Evolutionary conservation across 2,329 filamentous ascomycete genomes (phyloP).

Genomic region (Cladosporium sp.): DNA sequence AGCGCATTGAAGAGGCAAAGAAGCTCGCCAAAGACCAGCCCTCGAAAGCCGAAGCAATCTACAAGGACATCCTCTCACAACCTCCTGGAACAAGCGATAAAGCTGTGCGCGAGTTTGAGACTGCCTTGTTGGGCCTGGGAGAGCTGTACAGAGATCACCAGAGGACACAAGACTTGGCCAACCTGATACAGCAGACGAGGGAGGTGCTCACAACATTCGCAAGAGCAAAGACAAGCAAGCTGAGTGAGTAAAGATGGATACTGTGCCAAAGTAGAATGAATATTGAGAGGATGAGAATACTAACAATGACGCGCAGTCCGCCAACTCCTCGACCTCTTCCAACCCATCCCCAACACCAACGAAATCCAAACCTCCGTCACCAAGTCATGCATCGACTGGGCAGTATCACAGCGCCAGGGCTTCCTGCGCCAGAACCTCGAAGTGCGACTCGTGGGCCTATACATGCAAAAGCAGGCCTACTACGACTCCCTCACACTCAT

Average conservation of each 20-base stretch:
- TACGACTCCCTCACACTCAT: constrained; percentile 96
- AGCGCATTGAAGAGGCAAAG: constrained; percentile 83
- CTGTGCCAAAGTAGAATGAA: background rate
- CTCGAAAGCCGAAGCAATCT: constrained; percentile 77
- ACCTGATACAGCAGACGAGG: constrained; percentile 84
- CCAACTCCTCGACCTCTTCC: constrained; percentile 92
- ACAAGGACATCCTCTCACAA: constrained; percentile 84
- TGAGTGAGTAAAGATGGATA: constrained; percentile 60
- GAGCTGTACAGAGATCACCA: constrained; percentile 89
- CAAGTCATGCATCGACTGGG: constrained; percentile 99
- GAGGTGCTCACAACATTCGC: constrained; percentile 92
- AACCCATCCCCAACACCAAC: constrained; percentile 86
- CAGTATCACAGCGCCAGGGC: constrained; percentile 84
- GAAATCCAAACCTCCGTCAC: constrained; percentile 93
- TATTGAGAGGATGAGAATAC: background rate
- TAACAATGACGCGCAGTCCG: constrained; percentile 55
- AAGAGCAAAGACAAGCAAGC: constrained; percentile 97
- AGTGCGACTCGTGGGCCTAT: constrained; percentile 85
- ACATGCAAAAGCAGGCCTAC: constrained; percentile 97
- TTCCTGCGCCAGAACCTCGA: constrained; percentile 98
- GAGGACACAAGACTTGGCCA: constrained; percentile 76
- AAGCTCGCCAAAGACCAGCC: constrained; percentile 76
- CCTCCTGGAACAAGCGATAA: constrained; percentile 80
- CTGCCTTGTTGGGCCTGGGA: constrained; percentile 79
- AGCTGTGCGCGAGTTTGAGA: constrained; percentile 86